Evolutionary conservation across 164 flowering plant genomes (phyloP).

Genomic region (Echeveria elegans): DNA sequence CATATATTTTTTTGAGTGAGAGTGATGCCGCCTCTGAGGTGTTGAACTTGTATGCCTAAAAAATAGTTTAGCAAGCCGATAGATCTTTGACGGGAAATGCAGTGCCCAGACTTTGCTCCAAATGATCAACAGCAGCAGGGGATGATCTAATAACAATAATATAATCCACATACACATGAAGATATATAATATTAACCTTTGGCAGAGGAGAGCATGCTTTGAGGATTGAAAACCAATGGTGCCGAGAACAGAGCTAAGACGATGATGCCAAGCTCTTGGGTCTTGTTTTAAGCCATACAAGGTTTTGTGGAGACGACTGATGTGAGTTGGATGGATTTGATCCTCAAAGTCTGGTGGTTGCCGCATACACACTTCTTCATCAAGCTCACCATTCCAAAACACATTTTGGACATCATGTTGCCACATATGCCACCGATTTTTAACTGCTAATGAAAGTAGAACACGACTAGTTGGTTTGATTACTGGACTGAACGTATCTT

Average conservation of each 20-base stretch:
- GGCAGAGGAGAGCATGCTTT: neutral
- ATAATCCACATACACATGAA: neutral
- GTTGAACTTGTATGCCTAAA: neutral
- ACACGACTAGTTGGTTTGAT: neutral
- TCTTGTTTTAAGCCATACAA: conserved; percentile 8
- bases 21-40: neutral
- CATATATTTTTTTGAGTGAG: neutral
- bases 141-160: neutral
- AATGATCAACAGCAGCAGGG: neutral
- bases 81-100: neutral
- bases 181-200: neutral
- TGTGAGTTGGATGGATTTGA: neutral
- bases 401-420: neutral
- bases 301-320: neutral
- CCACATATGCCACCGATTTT: neutral
- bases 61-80: neutral
- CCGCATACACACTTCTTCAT: neutral
- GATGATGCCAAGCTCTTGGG: conserved; percentile 2
- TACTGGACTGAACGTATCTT: neutral
- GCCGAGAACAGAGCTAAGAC: neutral
- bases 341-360: neutral
- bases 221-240: neutral
- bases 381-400: neutral
- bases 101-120: neutral
- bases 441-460: neutral